Percentiles rank a stretch among this genome's conserved stretches.
These are phyloP conservation scores for Coniochaeta prunicola DNA, from an alignment of 2,329 filamentous ascomycete species.

Conservation along the genomic window DNA sequence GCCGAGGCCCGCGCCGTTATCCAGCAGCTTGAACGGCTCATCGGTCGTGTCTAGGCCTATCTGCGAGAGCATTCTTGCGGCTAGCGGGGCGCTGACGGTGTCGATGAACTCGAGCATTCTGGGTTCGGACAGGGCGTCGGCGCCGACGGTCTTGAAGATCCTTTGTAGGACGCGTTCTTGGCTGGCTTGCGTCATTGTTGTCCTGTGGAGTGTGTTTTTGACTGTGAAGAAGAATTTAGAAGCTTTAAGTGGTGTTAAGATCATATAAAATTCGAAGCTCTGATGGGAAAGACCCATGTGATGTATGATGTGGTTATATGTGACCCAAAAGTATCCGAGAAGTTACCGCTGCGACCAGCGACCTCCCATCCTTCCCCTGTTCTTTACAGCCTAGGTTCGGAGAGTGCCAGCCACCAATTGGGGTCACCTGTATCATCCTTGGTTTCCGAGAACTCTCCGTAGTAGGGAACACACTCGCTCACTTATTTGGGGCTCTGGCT, in stretches of 20 bases:
- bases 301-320: neutral
- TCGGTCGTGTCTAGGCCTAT: conserved; percentile 18
- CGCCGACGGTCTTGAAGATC: conserved; percentile 1
- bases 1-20: conserved; percentile 47
- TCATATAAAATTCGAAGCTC: neutral
- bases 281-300: neutral
- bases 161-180: conserved; percentile 4
- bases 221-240: neutral
- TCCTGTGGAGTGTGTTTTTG: neutral
- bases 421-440: neutral
- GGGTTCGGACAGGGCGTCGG: conserved; percentile 4
- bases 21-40: conserved; percentile 33
- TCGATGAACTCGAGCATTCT: conserved; percentile 4
- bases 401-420: no score
- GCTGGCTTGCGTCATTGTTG: neutral
- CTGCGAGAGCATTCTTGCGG: conserved; percentile 18
- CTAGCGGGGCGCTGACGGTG: conserved; percentile 15
- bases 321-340: neutral
- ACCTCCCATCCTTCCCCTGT: neutral
- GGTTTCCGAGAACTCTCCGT: neutral
- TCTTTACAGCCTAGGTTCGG: neutral
- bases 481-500: neutral
- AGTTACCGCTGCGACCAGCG: neutral
- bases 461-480: no score
- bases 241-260: neutral